These are phyloP conservation scores for Coprinopsis sp. DNA, from an alignment of 768 basidiomycete genomes.

Conservation along the genomic window DNA sequence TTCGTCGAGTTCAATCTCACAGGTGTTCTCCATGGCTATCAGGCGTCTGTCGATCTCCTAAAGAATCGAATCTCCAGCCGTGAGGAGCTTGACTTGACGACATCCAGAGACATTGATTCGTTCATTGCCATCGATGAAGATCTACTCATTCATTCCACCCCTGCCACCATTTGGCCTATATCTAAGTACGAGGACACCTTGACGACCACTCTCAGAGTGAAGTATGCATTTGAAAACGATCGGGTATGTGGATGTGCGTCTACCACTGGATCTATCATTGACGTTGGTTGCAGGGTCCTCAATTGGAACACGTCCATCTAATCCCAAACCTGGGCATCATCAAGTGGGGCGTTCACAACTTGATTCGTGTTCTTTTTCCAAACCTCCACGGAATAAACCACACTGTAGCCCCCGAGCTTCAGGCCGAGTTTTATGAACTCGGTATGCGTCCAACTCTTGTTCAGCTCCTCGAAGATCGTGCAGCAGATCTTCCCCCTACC, in stretches of 20 bases:
- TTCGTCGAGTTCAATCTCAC: background rate
- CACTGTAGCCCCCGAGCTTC: background rate
- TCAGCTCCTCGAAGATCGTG: background rate
- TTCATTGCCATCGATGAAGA: background rate
- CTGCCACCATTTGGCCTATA: background rate
- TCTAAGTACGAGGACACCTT: background rate
- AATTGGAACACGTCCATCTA: background rate
- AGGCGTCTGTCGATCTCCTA: background rate
- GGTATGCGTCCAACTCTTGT: slow-evolving; percentile 1
- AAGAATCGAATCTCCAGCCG: background rate
- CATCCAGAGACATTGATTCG: background rate
- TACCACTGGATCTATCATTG: too few relatives aligned
- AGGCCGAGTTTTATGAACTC: background rate
- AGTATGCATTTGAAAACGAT: background rate
- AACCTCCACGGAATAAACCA: background rate
- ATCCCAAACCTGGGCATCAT: slow-evolving; percentile 2
- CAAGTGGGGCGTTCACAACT: background rate
- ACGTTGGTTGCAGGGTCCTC: too few relatives aligned
- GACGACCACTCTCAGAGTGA: background rate
- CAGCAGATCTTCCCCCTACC: background rate
- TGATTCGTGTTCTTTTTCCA: background rate
- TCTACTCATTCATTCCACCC: background rate
- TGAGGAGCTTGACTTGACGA: background rate
- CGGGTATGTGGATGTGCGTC: background rate
- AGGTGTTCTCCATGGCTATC: background rate